A percentile compares a stretch with the other conserved stretches of the same genome.
Conservation (phyloP, 139 green algal species). For the Coelastrella sp. region DNA sequence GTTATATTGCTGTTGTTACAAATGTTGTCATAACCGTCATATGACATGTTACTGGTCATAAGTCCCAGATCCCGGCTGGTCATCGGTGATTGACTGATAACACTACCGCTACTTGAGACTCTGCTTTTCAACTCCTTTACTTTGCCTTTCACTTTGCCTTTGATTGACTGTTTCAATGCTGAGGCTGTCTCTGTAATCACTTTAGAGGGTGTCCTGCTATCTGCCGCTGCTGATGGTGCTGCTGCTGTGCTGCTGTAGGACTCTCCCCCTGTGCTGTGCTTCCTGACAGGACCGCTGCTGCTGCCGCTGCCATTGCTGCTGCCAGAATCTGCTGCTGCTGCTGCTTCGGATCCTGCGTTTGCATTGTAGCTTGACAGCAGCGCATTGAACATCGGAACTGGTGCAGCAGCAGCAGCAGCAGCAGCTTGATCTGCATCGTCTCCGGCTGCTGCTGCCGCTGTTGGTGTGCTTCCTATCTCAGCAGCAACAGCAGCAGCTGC, state of each 20-base stretch:
- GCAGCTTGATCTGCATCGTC: background rate
- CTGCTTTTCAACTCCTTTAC: background rate
- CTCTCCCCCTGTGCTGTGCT: background rate
- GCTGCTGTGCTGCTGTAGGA: background rate
- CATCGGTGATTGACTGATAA: no score
- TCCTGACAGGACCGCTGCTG: background rate
- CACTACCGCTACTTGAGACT: no score
- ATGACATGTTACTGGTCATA: slow-evolving; percentile 15
- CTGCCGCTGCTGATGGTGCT: background rate
- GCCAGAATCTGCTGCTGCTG: background rate
- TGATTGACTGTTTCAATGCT: background rate
- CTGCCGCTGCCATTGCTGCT: background rate
- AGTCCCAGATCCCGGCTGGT: no score
- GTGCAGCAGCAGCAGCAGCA: background rate
- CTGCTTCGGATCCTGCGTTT: background rate
- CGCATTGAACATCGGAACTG: background rate
- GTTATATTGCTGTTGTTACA: background rate
- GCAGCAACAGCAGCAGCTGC: slow-evolving; percentile 4
- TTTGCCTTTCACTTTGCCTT: background rate
- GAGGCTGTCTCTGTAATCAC: background rate
- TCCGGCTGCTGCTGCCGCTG: slow-evolving; percentile 10
- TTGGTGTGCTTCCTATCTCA: background rate
- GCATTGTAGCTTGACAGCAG: background rate
- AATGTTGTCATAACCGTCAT: background rate
- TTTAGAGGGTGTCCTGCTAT: background rate